Evolutionary conservation across 2,329 filamentous ascomycete species (phyloP).

Genomic region (Aspergillus floridensis): DNA sequence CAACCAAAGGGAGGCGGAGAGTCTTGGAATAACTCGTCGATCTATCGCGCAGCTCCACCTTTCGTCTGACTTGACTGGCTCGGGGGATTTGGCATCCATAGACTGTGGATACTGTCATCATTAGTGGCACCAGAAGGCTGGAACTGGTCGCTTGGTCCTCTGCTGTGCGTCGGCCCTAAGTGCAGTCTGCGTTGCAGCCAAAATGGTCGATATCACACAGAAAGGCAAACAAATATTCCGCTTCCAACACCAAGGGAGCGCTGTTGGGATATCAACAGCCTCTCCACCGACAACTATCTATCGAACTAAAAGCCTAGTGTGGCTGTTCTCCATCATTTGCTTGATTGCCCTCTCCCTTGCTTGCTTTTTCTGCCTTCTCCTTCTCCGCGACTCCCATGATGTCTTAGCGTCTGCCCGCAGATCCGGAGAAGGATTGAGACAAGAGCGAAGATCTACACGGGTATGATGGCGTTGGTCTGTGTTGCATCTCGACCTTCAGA

Average conservation of each 20-base stretch:
- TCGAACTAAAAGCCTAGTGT: constrained; percentile 10
- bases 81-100: constrained; percentile 5
- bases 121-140: constrained; percentile 15
- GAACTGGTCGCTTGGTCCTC: constrained; percentile 8
- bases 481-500: constrained; percentile 7
- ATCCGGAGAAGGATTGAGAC: constrained; percentile 22
- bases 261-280: neutral
- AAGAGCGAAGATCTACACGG: constrained; percentile 18
- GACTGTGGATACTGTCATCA: constrained; percentile 6
- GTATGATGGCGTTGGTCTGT: constrained; percentile 12
- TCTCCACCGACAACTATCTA: neutral
- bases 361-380: constrained; percentile 12
- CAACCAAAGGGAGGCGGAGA: constrained; percentile 7
- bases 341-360: constrained; percentile 24
- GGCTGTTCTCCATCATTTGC: constrained; percentile 13
- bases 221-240: constrained; percentile 2
- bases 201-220: neutral
- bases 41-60: constrained; percentile 9
- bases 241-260: neutral
- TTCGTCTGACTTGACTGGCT: constrained; percentile 7
- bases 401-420: constrained; percentile 17
- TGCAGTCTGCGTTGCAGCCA: neutral
- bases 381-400: constrained; percentile 11
- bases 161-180: neutral
- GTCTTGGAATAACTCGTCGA: constrained; percentile 18